phyloP scores from a whole-genome alignment of 371 early-diverging fungal genomes.

The Dichotomocladium elegans region DNA sequence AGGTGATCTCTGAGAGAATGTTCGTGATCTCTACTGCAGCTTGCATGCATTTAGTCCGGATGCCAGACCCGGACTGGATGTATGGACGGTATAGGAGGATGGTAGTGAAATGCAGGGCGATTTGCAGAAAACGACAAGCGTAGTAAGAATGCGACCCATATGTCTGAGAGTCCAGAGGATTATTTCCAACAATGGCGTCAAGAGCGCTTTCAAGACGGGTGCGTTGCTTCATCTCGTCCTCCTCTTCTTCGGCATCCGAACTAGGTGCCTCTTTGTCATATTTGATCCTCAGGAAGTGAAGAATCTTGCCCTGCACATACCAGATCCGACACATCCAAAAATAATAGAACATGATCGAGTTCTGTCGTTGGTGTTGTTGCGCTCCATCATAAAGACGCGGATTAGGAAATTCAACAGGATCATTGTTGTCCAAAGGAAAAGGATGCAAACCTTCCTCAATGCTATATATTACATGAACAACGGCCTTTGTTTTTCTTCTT shows the following conservation, averaged over 20 bases:
- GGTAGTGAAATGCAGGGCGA: slow-evolving; percentile 9
- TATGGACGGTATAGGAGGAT: slow-evolving; percentile 10
- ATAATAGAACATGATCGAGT: no score
- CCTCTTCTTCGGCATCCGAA: not conserved
- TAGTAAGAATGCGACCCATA: not conserved
- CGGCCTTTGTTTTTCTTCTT: no score
- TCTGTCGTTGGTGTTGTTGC: no score
- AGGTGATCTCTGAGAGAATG: slow-evolving; percentile 11
- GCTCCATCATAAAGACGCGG: no score
- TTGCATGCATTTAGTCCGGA: slow-evolving; percentile 13
- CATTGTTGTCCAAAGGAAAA: not conserved
- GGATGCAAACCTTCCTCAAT: not conserved
- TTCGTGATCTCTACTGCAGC: slow-evolving; percentile 20
- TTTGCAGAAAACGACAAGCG: not conserved
- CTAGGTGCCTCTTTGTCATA: not conserved
- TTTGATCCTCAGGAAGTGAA: not conserved
- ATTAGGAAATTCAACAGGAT: not conserved
- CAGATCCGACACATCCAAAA: not conserved
- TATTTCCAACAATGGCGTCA: not conserved
- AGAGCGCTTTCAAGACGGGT: not conserved
- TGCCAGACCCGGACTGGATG: not conserved
- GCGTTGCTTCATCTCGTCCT: not conserved
- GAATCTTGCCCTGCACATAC: slow-evolving; percentile 1
- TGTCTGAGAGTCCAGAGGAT: not conserved
- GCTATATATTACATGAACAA: not conserved